Evolutionary conservation across 768 basidiomycete genomes (phyloP), one percentile per base, ranked within the genome.

Genomic region (Boletus huronensis): DNA sequence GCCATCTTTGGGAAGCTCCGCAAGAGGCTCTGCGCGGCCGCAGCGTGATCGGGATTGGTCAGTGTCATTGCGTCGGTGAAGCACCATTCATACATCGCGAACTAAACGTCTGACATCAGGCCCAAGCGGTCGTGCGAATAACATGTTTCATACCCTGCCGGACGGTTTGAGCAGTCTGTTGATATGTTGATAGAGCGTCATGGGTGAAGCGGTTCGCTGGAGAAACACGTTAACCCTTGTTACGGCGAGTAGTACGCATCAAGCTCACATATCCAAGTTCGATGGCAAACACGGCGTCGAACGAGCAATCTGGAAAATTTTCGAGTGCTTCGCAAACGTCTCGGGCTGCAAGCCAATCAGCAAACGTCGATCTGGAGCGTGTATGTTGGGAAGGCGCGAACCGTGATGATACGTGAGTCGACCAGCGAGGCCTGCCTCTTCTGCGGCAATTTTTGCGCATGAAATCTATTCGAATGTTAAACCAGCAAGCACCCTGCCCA

Each of bases 91-190:
- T 55, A 55, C 13, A 40, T 34, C 3, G 50, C 54, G 6, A 52
- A 55, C 50, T 52, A 35, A 11, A 39, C n/a, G 25, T 14, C 25
- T 6, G 16, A 39, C 7, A 5, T 55, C 31, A 55, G 26, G n/a
- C 21, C 3, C 29, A 25, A 0, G 10, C 14, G 4, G n/a, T 16
- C 4, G 23, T 9, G 19, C 25, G 23, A 16, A 13, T 10, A 10
- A 19, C 21, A 13, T 40, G 8, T 21, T 14, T 26, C 54, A 14
- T 45, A 55, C 54, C 41, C 39, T 55, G 40, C 50, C 42, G 2
- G 36, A 52, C n/a, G 54, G 54, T 38, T 52, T 55, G 36, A 55
- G 43, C 38, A 55, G 8, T 31, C 54, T 40, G 17, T 55, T 31
- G 6, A 55, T 23, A 17, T 52, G 42, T 13, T 32, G 16, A 41